These are phyloP conservation scores for Fomitopsis betulina DNA, from an alignment of 1,284 basidiomycete genomes.

Conservation along the genomic window DNA sequence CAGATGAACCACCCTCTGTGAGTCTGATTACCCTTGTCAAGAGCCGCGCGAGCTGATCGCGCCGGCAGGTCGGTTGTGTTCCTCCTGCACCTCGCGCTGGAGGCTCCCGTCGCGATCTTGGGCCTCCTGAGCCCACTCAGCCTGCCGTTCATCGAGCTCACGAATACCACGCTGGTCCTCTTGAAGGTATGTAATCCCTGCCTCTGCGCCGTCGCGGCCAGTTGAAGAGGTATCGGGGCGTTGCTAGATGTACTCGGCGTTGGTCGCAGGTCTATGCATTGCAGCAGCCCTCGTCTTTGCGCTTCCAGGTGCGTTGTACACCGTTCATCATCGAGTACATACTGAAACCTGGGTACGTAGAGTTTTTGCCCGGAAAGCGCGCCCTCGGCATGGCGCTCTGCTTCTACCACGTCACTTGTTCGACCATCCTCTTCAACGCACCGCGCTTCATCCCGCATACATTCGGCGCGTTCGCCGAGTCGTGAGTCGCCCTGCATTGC, in stretches of 20 bases:
- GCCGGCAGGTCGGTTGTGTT: slow-evolving; percentile 56
- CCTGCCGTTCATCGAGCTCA: slow-evolving; percentile 73
- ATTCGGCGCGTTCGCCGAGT: slow-evolving; percentile 58
- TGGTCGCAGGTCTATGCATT: slow-evolving; percentile 55
- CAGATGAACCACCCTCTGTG: slow-evolving; percentile 7
- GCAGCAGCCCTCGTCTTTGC: slow-evolving; percentile 54
- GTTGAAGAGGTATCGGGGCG: not conserved
- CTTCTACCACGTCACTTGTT: slow-evolving; percentile 71
- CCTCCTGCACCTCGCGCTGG: slow-evolving; percentile 73
- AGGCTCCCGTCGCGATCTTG: slow-evolving; percentile 71
- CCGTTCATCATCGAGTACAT: not conserved
- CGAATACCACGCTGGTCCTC: slow-evolving; percentile 72
- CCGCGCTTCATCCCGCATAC: slow-evolving; percentile 75
- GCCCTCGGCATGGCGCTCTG: slow-evolving; percentile 74
- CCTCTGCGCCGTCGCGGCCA: not conserved
- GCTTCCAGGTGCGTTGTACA: slow-evolving; percentile 50
- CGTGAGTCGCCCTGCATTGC: slow-evolving; percentile 36
- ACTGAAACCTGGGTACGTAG: slow-evolving; percentile 29
- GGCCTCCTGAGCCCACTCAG: slow-evolving; percentile 59
- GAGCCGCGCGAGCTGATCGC: not conserved
- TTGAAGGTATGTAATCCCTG: slow-evolving; percentile 50
- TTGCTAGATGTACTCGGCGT: slow-evolving; percentile 56
- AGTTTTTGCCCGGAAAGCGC: slow-evolving; percentile 81
- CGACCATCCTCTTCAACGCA: slow-evolving; percentile 70
- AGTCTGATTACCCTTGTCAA: not conserved